Percentiles rank a stretch among this genome's conserved stretches.
Conservation (phyloP, 169 alveolate genomes). For the Toxoplasma gondii region DNA sequence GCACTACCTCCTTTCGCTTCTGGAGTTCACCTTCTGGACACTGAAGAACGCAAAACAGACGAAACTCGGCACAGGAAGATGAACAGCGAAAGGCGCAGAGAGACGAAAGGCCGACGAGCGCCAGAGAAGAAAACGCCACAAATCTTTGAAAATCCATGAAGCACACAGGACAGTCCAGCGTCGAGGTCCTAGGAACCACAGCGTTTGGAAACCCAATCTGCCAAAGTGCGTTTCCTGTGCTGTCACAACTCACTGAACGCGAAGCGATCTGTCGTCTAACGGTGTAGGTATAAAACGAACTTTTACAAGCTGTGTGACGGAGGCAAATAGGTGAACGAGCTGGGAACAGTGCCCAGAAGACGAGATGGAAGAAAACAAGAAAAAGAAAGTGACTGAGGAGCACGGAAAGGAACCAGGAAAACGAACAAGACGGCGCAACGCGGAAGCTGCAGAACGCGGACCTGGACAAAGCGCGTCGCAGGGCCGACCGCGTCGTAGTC, state of each 20-base stretch:
- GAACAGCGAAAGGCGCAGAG: too few species aligned
- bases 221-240: too few species aligned
- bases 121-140: too few species aligned
- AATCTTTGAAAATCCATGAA: too few species aligned
- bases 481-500: constrained; percentile 99
- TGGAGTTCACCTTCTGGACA: constrained; percentile 99
- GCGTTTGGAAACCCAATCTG: too few species aligned
- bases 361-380: not conserved
- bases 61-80: not conserved
- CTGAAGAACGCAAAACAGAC: constrained; percentile 66
- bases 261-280: too few species aligned
- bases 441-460: not conserved
- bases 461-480: constrained; percentile 83
- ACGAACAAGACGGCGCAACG: not conserved
- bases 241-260: too few species aligned
- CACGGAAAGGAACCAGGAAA: constrained; percentile 60
- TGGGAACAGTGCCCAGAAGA: not conserved
- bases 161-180: too few species aligned
- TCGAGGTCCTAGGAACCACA: too few species aligned
- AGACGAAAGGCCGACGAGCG: too few species aligned
- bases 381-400: not conserved
- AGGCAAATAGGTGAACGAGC: not conserved
- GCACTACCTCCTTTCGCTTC: constrained; percentile 98
- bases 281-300: too few species aligned
- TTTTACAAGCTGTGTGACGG: too few species aligned